Evolutionary conservation across 2,329 filamentous ascomycete species (phyloP), one percentile per base, ranked within the genome.

Genomic region (Didymosphaeria variabile): DNA sequence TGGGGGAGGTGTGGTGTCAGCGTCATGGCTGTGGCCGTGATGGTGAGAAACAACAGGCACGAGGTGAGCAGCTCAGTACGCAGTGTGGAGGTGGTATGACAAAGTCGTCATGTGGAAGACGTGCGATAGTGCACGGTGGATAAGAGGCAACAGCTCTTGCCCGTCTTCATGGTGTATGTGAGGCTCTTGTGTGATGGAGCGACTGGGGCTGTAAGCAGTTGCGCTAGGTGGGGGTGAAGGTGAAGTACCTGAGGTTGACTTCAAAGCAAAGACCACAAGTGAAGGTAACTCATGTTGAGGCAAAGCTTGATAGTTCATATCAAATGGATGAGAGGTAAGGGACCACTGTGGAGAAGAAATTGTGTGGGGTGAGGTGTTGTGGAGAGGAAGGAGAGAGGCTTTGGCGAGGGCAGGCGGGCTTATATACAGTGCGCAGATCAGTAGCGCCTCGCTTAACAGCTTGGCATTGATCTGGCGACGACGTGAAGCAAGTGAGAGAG

Each of bases 191-290:
- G n/a, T 10, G 40, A n/a, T 6, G 31, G 17, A 38, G 29, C 29
- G 54, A 36, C 54, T 56, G 19, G 8, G 10, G 31, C 32, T 19
- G 23, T 56, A 15, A 56, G 54, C n/a, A 21, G 12, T 49, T 19
- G 29, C 36, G 31, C 15, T 3, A 15, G 10, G 42, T 56, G 42
- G 42, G 21, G 31, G 54, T 56, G 54, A 56, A 49, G 31, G 42
- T 38, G 42, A 49, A 38, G 31, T 56, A 56, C 54, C 53, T 36
- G 21, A 46, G 21, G 53, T 21, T 55, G 53, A 34, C 40, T 26
- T 47, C 17, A 23, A 49, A 44, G 47, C 29, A 10, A 38, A 56
- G 17, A 29, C 12, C 12, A 17, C 17, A 38, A 38, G 42, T 55
- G 17, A n/a, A 23, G n/a, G 23, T 31, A 29, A 31, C 9, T n/a